Percentiles rank a stretch among this genome's conserved stretches.
Conservation (phyloP, 768 basidiomycete species). For the Hysterangium stoloniferum region DNA sequence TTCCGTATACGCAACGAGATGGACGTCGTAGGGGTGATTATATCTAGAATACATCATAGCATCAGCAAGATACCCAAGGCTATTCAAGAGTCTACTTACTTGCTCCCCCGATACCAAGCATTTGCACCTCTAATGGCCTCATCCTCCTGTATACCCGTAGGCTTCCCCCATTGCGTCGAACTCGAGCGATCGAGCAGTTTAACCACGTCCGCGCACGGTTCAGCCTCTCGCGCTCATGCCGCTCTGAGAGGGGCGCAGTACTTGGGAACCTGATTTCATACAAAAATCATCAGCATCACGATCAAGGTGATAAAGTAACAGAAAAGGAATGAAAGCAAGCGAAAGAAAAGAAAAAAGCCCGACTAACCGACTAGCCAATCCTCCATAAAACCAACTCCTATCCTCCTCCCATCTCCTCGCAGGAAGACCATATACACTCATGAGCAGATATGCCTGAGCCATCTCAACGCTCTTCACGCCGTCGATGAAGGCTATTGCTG, state of each 20-base stretch:
- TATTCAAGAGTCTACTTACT: too few relatives aligned
- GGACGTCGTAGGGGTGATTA: constrained; percentile 23
- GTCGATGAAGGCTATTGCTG: constrained; percentile 51
- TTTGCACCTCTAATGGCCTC: constrained; percentile 50
- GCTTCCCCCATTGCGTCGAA: constrained; percentile 70
- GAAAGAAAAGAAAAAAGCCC: not conserved
- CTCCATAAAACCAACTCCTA: constrained; percentile 64
- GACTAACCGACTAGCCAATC: constrained; percentile 55
- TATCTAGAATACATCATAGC: too few relatives aligned
- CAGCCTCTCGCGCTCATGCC: constrained; percentile 58
- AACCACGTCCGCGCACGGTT: constrained; percentile 73
- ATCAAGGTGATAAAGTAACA: not conserved
- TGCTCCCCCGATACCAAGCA: too few relatives aligned
- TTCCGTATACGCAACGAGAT: constrained; percentile 44
- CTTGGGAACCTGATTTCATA: too few relatives aligned
- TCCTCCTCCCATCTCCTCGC: constrained; percentile 64
- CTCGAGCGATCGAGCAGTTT: constrained; percentile 68
- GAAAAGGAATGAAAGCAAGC: not conserved
- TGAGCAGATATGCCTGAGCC: constrained; percentile 67
- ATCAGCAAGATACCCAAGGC: too few relatives aligned
- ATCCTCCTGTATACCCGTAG: constrained; percentile 56
- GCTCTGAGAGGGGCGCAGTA: constrained; percentile 28
- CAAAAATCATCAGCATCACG: too few relatives aligned
- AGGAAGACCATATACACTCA: constrained; percentile 55
- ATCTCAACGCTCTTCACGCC: constrained; percentile 65